These are phyloP conservation scores for Mortierella sp. DNA, from an alignment of 371 early-diverging fungal species.

Conservation along the genomic window DNA sequence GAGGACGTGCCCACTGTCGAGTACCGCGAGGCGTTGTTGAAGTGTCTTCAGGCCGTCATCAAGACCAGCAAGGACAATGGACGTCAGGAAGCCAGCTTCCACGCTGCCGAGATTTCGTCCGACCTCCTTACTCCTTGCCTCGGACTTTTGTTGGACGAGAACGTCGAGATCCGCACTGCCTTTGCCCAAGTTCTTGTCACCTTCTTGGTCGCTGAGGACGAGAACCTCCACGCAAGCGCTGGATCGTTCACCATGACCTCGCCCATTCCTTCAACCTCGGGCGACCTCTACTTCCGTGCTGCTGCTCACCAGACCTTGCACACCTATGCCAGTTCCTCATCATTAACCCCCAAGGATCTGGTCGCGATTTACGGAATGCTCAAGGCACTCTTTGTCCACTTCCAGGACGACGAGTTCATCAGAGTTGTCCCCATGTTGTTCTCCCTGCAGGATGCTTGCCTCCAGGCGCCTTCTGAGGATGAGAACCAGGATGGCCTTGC, in stretches of 20 bases:
- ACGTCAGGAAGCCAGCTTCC: conserved; percentile 40
- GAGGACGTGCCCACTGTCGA: conserved; percentile 63
- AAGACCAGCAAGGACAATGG: conserved; percentile 51
- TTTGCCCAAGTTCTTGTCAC: conserved; percentile 58
- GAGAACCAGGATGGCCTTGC: conserved; percentile 37
- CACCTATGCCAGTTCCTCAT: conserved; percentile 66
- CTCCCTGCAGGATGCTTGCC: conserved; percentile 65
- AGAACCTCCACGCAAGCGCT: neutral
- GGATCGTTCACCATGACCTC: conserved; percentile 11
- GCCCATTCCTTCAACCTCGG: conserved; percentile 45
- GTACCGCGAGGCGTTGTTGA: conserved; percentile 63
- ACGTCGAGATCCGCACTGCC: conserved; percentile 51
- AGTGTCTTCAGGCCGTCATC: conserved; percentile 62
- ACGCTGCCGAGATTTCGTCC: conserved; percentile 46
- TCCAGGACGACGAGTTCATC: conserved; percentile 74
- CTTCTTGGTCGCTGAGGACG: conserved; percentile 51
- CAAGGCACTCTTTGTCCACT: conserved; percentile 64
- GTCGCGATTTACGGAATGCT: conserved; percentile 67
- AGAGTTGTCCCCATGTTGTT: conserved; percentile 75
- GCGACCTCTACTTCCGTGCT: conserved; percentile 66
- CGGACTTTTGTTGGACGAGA: conserved; percentile 59
- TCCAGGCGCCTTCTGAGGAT: conserved; percentile 14
- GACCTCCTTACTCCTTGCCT: conserved; percentile 63
- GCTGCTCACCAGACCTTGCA: conserved; percentile 68
- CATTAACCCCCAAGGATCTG: conserved; percentile 70